Conservation (phyloP, 164 flowering plant species). For the Dillenia suffruticosa region DNA sequence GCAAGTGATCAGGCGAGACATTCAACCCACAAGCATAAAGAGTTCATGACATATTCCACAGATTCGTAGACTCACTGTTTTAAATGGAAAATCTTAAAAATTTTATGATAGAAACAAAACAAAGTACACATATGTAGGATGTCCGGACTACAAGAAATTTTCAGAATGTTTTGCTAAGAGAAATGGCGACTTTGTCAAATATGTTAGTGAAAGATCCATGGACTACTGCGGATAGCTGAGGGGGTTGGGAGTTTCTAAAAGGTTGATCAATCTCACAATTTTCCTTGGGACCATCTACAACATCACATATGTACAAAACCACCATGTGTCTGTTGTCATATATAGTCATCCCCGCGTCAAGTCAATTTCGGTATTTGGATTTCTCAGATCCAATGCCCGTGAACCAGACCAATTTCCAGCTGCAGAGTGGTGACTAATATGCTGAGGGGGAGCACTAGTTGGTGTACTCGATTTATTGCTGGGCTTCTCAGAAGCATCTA, state of each 20-base stretch:
- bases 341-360: conserved; percentile 58
- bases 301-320: conserved; percentile 41
- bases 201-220: conserved; percentile 21
- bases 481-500: conserved; percentile 26
- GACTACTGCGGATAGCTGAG: not conserved
- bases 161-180: too few species aligned
- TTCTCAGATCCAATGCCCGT: conserved; percentile 40
- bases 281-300: conserved; percentile 22
- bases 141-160: too few species aligned
- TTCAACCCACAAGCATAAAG: too few species aligned
- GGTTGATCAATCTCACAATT: too few species aligned
- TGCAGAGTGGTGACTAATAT: conserved; percentile 21
- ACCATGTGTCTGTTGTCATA: conserved; percentile 15
- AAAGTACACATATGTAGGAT: too few species aligned
- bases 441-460: conserved; percentile 25
- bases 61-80: too few species aligned
- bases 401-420: conserved; percentile 53
- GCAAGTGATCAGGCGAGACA: too few species aligned
- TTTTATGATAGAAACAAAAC: too few species aligned
- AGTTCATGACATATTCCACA: too few species aligned
- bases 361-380: conserved; percentile 61
- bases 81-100: too few species aligned
- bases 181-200: conserved; percentile 1
- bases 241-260: too few species aligned
- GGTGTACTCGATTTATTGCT: conserved; percentile 35